phyloP scores from a whole-genome alignment of 805 yeast species.

The Starmerella floris region DNA sequence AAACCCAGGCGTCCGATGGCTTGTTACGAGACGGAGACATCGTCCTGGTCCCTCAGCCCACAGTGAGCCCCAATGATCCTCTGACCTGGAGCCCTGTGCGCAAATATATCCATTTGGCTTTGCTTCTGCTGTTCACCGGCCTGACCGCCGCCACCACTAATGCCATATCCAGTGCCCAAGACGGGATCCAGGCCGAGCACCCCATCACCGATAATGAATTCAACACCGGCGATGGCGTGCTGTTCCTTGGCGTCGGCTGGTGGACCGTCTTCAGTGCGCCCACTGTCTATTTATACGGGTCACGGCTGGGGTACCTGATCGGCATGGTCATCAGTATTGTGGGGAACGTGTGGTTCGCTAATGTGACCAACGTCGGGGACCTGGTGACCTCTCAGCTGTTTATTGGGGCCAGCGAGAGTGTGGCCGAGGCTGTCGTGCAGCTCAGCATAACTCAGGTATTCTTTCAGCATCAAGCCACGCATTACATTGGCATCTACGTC shows the following conservation, averaged over 20 bases:
- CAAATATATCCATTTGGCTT: slow-evolving; percentile 35
- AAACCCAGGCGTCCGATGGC: slow-evolving; percentile 21
- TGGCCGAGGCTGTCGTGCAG: slow-evolving; percentile 63
- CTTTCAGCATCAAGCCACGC: slow-evolving; percentile 64
- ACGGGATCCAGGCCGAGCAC: slow-evolving; percentile 46
- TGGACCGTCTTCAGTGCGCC: slow-evolving; percentile 37
- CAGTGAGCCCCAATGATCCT: slow-evolving; percentile 58
- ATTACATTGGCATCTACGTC: slow-evolving; percentile 59
- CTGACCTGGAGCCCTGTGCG: slow-evolving; percentile 45
- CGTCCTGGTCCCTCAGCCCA: slow-evolving; percentile 52
- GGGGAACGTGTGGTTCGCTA: slow-evolving; percentile 64
- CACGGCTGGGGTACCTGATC: slow-evolving; percentile 54
- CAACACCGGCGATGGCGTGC: slow-evolving; percentile 72
- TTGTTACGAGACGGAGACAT: slow-evolving; percentile 28
- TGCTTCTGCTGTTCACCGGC: slow-evolving; percentile 32
- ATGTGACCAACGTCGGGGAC: slow-evolving; percentile 40
- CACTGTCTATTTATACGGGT: slow-evolving; percentile 27
- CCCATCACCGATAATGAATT: slow-evolving; percentile 48
- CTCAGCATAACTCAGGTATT: slow-evolving; percentile 55
- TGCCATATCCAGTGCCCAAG: slow-evolving; percentile 61
- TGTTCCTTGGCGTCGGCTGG: slow-evolving; percentile 57
- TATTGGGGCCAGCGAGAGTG: slow-evolving; percentile 73
- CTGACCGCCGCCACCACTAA: slow-evolving; percentile 45
- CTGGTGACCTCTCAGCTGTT: slow-evolving; percentile 67
- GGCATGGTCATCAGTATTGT: slow-evolving; percentile 46